Base-by-base conservation (phyloP, 306 rosid species). In the Begonia fuchsioides region DNA sequence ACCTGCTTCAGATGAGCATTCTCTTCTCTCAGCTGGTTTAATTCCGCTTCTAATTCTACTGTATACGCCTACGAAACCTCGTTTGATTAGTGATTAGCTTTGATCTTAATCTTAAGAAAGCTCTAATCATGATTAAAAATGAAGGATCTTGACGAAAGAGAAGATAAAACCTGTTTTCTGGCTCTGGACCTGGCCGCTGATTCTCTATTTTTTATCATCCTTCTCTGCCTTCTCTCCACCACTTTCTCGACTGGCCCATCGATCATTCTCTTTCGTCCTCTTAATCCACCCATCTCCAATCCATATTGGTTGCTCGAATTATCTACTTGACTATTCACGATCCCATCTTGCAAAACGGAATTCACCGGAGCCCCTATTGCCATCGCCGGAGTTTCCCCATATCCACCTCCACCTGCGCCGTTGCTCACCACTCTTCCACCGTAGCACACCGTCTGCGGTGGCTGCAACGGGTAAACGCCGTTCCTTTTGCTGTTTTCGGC, bases 121-220 rank as follows among this genome's bases (percentile, higher is more conserved):
- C 5, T 6, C 35, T 26, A 8, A 26, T 26, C 5, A 26, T 26
- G 35, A 26, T 26, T 6, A 2, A 26, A 4, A 26, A 26, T 4
- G 35, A 26, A 26, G 35, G 35, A 26, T 26, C 35, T 26, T 26
- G 35, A 19, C 35, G 8, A 26, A 26, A 8, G 8, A 4, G 35
- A 26, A 26, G 35, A 26, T 26, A 26, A 26, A 26, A 84, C 95
- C 90, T 90, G 97, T 79, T 84, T 90, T 71, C 94, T 74, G 32
- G 97, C 97, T 74, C 97, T 76, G 14, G 97, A 90, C 61, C 97
- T 78, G 2, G 95, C 95, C 0, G 97, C 97, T 0, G 97, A 90
- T 40, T 90, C 97, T 62, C 97, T 72, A 51, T 84, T 90, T 81
- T 90, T 84, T 15, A 90, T 90, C 97, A 90, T 90, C 68, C 95